Conservation (phyloP, 306 rosid species). For the Macrotyloma uniflorum region DNA sequence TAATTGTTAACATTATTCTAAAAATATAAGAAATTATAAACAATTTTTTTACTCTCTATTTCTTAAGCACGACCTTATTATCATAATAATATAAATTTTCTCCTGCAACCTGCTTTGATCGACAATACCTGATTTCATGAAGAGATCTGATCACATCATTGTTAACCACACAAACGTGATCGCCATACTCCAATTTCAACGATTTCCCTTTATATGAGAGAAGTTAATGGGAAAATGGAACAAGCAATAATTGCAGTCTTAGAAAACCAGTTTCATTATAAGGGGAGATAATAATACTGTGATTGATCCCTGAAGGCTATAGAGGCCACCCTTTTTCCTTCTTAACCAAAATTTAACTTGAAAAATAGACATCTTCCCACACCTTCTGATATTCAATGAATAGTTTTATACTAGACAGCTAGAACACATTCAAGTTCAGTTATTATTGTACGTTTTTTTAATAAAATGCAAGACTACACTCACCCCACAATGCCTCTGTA, state of each 20-base stretch:
- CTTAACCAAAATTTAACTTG: not conserved
- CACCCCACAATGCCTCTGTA: not conserved
- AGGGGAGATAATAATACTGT: not conserved
- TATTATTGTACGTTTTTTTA: not conserved
- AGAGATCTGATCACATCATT: too few relatives aligned
- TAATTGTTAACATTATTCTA: not conserved
- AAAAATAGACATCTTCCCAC: not conserved
- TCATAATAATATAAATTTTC: not conserved
- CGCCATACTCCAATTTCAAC: not conserved
- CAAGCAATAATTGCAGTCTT: not conserved
- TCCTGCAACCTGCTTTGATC: not conserved
- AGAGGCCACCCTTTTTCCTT: too few relatives aligned
- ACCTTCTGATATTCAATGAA: too few relatives aligned
- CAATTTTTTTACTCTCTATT: too few relatives aligned
- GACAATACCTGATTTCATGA: too few relatives aligned
- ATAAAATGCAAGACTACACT: not conserved
- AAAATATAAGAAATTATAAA: not conserved
- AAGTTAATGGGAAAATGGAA: not conserved
- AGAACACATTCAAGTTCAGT: not conserved
- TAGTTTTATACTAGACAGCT: not conserved
- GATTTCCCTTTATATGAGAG: not conserved
- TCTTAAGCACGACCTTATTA: too few relatives aligned
- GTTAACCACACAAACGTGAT: too few relatives aligned
- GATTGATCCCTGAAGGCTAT: not conserved
- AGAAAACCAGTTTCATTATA: not conserved